A percentile compares a stretch with the other conserved stretches of the same genome.
phyloP scores from a whole-genome alignment of 139 green algal genomes.

The Chlamydomonas sp. region DNA sequence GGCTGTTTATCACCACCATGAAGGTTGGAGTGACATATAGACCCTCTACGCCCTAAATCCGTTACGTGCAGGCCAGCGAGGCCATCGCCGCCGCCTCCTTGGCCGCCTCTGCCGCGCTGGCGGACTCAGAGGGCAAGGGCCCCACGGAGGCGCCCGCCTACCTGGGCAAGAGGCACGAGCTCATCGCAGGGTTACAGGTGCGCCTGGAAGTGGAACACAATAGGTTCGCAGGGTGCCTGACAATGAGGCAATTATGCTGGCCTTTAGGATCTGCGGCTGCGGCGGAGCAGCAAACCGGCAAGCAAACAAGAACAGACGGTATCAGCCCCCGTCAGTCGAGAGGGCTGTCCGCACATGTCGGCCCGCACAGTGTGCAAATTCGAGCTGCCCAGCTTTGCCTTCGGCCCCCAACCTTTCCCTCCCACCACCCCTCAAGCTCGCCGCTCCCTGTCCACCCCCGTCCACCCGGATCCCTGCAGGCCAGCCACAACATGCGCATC shows the following conservation, averaged over 20 bases:
- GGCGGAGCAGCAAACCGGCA: neutral
- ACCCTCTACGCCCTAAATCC: neutral
- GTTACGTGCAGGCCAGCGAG: neutral
- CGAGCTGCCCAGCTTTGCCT: too few species aligned
- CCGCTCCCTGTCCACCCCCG: neutral
- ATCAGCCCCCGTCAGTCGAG: too few species aligned
- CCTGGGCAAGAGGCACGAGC: constrained; percentile 50
- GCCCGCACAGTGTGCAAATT: too few species aligned
- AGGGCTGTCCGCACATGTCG: too few species aligned
- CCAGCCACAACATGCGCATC: constrained; percentile 63
- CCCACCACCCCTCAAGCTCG: too few species aligned
- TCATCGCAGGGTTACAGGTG: constrained; percentile 60
- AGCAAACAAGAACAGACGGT: too few species aligned
- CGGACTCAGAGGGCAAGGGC: constrained; percentile 11
- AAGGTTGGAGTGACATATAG: neutral
- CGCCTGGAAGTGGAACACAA: neutral
- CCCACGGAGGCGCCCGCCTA: constrained; percentile 25
- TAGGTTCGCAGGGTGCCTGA: too few species aligned
- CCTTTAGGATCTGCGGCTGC: neutral
- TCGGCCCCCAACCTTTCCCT: too few species aligned
- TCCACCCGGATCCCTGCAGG: constrained; percentile 28
- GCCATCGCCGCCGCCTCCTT: constrained; percentile 27
- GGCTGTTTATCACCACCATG: constrained; percentile 4
- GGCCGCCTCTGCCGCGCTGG: constrained; percentile 30
- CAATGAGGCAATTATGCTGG: too few species aligned